A percentile compares a stretch with the other conserved stretches of the same genome.
Evolutionary conservation across 2,329 filamentous ascomycete genomes (phyloP).

Genomic region (Verticillium dahliae): DNA sequence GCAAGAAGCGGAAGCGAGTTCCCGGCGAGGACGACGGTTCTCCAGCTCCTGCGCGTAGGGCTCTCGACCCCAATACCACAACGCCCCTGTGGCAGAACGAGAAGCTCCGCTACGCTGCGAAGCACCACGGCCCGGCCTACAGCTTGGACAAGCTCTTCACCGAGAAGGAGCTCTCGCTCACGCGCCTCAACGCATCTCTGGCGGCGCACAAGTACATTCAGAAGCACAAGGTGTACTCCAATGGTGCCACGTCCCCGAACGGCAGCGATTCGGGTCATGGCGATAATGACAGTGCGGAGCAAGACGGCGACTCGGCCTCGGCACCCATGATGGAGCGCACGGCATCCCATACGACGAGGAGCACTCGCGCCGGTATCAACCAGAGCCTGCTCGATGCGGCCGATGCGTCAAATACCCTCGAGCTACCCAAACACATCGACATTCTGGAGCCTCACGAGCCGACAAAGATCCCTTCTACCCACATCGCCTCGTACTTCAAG

Average conservation of each 20-base stretch:
- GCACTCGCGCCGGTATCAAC: slow-evolving; percentile 47
- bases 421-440: slow-evolving; percentile 52
- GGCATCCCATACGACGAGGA: slow-evolving; percentile 57
- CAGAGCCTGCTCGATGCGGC: slow-evolving; percentile 54
- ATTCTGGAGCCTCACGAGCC: slow-evolving; percentile 47
- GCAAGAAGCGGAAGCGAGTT: slow-evolving; percentile 58
- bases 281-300: slow-evolving; percentile 42
- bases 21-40: slow-evolving; percentile 56
- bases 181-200: slow-evolving; percentile 56
- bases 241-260: slow-evolving; percentile 41
- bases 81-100: slow-evolving; percentile 59
- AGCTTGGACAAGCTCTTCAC: slow-evolving; percentile 66
- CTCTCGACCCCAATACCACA: slow-evolving; percentile 48
- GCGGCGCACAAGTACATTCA: slow-evolving; percentile 57
- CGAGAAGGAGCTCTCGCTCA: slow-evolving; percentile 61
- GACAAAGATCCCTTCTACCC: slow-evolving; percentile 50
- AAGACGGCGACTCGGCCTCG: slow-evolving; percentile 36
- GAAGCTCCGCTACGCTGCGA: slow-evolving; percentile 44
- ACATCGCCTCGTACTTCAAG: slow-evolving; percentile 53
- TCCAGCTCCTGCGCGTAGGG: slow-evolving; percentile 50
- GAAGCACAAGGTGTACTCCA: slow-evolving; percentile 44
- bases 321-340: slow-evolving; percentile 57
- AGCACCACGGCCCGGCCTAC: slow-evolving; percentile 54
- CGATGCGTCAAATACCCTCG: slow-evolving; percentile 53
- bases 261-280: slow-evolving; percentile 47